Conservation (phyloP, 2,329 filamentous ascomycete species). For the Cladosporium sphaerospermum region DNA sequence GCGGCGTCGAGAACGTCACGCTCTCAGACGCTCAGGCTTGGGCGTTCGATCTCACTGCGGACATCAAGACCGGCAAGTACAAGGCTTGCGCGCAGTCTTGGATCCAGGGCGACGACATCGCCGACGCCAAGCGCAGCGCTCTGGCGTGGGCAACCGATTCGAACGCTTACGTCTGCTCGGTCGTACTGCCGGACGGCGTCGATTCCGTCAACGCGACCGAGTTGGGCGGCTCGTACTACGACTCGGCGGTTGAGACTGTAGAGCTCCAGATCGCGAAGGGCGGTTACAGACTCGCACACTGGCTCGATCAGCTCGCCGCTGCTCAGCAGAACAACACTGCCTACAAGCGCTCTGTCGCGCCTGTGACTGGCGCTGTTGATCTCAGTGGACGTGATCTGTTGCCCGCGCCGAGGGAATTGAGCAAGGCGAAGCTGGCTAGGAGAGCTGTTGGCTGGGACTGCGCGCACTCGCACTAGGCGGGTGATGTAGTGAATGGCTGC, state of each 20-base stretch:
- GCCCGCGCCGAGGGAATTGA: conserved; percentile 17
- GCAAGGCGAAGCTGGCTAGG: conserved; percentile 20
- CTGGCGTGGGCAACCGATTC: conserved; percentile 39
- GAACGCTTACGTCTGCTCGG: conserved; percentile 38
- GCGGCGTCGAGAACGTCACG: conserved; percentile 31
- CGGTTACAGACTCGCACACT: conserved; percentile 32
- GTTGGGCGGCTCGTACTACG: conserved; percentile 29
- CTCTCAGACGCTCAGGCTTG: conserved; percentile 34
- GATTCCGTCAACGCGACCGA: conserved; percentile 33
- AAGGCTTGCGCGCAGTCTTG: conserved; percentile 28
- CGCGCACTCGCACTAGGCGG: conserved; percentile 14
- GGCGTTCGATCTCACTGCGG: conserved; percentile 32
- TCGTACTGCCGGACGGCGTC: conserved; percentile 36
- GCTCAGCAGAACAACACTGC: conserved; percentile 7
- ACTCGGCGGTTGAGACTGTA: conserved; percentile 34
- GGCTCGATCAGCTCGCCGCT: conserved; percentile 30
- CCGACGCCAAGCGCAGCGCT: conserved; percentile 31
- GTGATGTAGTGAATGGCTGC: neutral
- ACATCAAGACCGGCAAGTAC: conserved; percentile 37
- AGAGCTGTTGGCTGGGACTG: conserved; percentile 21
- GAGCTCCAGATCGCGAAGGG: conserved; percentile 41
- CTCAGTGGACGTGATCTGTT: conserved; percentile 14
- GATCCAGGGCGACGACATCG: conserved; percentile 33
- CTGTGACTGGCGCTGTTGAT: conserved; percentile 8
- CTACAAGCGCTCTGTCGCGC: conserved; percentile 11